Conservation (phyloP, 108 stramenopile species). For the Craspedostauros australis region DNA sequence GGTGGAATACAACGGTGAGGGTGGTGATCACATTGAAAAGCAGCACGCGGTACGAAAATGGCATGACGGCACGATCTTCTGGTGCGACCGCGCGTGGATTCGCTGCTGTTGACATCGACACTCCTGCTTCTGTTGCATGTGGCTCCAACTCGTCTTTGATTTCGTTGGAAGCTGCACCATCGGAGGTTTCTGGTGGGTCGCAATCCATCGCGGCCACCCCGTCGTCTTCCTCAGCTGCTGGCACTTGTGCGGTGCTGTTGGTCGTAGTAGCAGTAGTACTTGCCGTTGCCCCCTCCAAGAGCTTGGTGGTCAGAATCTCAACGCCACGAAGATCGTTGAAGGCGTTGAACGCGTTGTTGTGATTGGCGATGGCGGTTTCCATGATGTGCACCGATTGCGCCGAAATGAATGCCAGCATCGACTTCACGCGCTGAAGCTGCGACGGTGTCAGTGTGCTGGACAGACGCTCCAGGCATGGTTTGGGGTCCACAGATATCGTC, state of each 20-base stretch:
- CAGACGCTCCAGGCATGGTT: conserved; percentile 3
- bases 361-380: conserved; percentile 84
- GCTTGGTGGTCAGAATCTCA: conserved; percentile 57
- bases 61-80: conserved; percentile 7
- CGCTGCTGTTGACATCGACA: too few species aligned
- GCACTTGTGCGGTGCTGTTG: too few species aligned
- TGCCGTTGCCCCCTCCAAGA: too few species aligned
- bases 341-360: conserved; percentile 70
- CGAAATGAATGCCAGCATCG: conserved; percentile 56
- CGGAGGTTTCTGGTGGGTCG: too few species aligned
- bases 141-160: too few species aligned
- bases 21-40: conserved; percentile 77
- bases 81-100: too few species aligned
- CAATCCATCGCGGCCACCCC: too few species aligned
- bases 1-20: conserved; percentile 79
- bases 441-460: conserved; percentile 1
- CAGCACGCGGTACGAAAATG: conserved; percentile 63
- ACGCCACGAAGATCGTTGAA: conserved; percentile 86
- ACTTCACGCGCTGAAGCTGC: conserved; percentile 5
- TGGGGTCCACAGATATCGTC: conserved; percentile 63
- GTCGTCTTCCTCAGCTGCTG: too few species aligned
- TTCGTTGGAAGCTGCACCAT: too few species aligned
- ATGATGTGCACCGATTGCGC: conserved; percentile 89
- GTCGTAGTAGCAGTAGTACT: too few species aligned
- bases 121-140: too few species aligned